Evolutionary conservation across 768 basidiomycete species (phyloP), one percentile per base, ranked within the genome.

Genomic region (Pleurotus djamor): DNA sequence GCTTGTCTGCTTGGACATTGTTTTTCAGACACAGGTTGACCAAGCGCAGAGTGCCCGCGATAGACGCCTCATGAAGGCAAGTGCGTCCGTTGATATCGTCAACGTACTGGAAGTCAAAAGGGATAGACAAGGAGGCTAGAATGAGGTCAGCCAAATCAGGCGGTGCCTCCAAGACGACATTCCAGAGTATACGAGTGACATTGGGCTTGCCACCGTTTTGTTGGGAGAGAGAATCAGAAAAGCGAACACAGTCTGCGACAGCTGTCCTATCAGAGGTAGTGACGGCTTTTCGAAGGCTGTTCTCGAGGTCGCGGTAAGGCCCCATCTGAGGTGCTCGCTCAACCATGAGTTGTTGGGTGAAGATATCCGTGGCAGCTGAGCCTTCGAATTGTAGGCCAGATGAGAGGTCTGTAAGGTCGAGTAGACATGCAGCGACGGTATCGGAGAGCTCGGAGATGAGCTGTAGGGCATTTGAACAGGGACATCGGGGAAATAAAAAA

Each of bases 21-120:
- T 85, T 85, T 59, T 83, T 79, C 16, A 98, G 82, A 72, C 95
- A 98, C 28, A 96, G 72, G 62, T 86, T 73, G 59, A 94, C 92
- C 51, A 98, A 83, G 10, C 88, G 82, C 17, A 87, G 73, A 10
- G 84, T 80, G 2, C 97, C 96, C 10, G 89, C 86, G 52, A 94
- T 93, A 13, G 95, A 89, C 2, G 96, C 93, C 69, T 95, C 93
- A 67, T 98, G 97, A 17, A 98, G 82, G 64, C 92, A 94, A 3
- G 91, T 96, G 37, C 97, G 85, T 44, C 91, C 92, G 69, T 98
- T 98, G 77, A 99, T 99, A 65, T 98, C 95, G 69, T 98, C 97
- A 49, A 98, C 81, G 68, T 94, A 98, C 49, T 81, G 79, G 69
- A 94, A 98, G 72, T 98, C 92, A 69, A 98, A 93, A 0, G 88